These are phyloP conservation scores for Halenospora varia DNA, from an alignment of 495 filamentous ascomycete species.

Conservation along the genomic window DNA sequence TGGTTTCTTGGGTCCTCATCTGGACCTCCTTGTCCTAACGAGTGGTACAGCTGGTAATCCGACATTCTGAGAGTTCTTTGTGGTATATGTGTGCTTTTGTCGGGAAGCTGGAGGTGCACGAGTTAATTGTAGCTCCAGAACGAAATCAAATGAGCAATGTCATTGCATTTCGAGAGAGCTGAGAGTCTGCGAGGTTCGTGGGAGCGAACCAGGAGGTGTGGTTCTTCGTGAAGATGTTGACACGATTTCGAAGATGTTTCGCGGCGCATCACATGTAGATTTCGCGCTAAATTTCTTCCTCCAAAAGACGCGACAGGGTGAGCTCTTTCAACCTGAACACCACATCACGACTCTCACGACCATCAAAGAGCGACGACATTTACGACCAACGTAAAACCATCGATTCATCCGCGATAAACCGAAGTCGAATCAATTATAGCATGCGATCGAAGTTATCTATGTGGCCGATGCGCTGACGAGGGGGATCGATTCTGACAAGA, in stretches of 20 bases:
- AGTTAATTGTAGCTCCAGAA: background rate
- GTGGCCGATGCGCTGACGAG: constrained; percentile 10
- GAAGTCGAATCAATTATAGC: too few species aligned
- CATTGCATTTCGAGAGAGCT: background rate
- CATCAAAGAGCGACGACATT: too few species aligned
- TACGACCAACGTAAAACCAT: too few species aligned
- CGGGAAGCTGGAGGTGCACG: background rate
- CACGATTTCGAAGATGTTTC: constrained; percentile 1
- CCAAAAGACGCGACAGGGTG: background rate
- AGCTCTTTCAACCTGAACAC: background rate
- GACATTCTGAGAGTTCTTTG: constrained; percentile 48
- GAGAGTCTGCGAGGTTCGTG: background rate
- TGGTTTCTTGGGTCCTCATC: constrained; percentile 63
- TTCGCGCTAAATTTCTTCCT: background rate
- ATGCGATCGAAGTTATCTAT: too few species aligned
- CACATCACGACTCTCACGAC: background rate
- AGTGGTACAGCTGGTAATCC: constrained; percentile 74
- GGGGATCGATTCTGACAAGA: constrained; percentile 33
- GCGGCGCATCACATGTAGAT: background rate
- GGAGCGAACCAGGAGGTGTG: background rate
- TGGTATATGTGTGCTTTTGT: background rate
- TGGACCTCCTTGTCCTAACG: constrained; percentile 53
- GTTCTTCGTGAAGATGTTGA: background rate
- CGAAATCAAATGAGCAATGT: background rate
- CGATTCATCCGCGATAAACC: too few species aligned